phyloP scores from a whole-genome alignment of 495 filamentous ascomycete genomes.

The Terfezia boudieri region DNA sequence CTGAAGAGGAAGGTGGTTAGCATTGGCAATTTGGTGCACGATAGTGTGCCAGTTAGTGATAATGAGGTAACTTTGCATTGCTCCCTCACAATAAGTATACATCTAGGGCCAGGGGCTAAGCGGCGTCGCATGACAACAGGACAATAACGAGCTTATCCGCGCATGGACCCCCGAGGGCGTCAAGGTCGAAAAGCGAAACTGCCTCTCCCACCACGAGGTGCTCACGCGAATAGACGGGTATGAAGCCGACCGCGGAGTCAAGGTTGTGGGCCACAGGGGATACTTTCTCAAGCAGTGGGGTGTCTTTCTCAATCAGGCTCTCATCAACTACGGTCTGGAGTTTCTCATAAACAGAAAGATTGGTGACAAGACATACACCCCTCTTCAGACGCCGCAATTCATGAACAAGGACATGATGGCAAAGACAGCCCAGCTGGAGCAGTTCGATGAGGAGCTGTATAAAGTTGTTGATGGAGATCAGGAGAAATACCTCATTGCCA shows the following conservation, averaged over 20 bases:
- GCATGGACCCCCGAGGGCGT: conserved; percentile 60
- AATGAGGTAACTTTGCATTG: conserved; percentile 37
- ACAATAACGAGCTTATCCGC: conserved; percentile 55
- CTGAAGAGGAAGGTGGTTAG: conserved; percentile 57
- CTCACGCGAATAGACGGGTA: conserved; percentile 72
- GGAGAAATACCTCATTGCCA: conserved; percentile 95
- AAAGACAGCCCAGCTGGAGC: conserved; percentile 93
- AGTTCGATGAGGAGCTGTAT: conserved; percentile 95
- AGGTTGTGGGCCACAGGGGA: conserved; percentile 85
- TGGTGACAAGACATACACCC: conserved; percentile 45
- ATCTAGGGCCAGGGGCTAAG: background rate
- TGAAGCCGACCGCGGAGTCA: conserved; percentile 79
- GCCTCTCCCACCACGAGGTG: conserved; percentile 87
- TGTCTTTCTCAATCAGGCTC: conserved; percentile 76
- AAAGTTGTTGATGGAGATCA: conserved; percentile 79
- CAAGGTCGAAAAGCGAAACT: conserved; percentile 38
- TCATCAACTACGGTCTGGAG: conserved; percentile 84
- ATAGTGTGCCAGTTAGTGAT: conserved; percentile 71
- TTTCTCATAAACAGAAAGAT: conserved; percentile 37
- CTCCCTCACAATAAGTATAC: background rate
- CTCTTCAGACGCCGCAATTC: conserved; percentile 82
- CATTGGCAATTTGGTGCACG: conserved; percentile 86
- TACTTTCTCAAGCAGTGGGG: conserved; percentile 82
- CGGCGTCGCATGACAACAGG: conserved; percentile 22
- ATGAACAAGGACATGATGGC: conserved; percentile 94